phyloP scores from a whole-genome alignment of 805 yeast species.

The Cyberlindnera amylophila region DNA sequence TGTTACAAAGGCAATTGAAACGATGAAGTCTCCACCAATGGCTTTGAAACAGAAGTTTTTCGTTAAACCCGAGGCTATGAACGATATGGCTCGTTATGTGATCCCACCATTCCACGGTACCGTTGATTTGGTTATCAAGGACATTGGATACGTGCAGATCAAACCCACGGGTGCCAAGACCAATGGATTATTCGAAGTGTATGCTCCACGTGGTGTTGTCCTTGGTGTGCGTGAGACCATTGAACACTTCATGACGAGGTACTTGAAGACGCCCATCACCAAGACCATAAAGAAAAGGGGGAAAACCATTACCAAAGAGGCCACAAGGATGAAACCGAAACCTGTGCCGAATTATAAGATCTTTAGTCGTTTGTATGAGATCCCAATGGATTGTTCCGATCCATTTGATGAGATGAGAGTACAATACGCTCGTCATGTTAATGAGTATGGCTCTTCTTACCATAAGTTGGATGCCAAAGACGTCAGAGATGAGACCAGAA shows the following conservation, averaged over 20 bases:
- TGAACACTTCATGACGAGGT: slow-evolving; percentile 34
- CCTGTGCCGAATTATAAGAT: slow-evolving; percentile 24
- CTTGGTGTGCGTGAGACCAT: slow-evolving; percentile 54
- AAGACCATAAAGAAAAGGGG: slow-evolving; percentile 9
- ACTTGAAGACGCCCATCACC: slow-evolving; percentile 30
- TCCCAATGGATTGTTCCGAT: slow-evolving; percentile 22
- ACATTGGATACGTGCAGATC: slow-evolving; percentile 59
- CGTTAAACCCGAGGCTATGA: slow-evolving; percentile 31
- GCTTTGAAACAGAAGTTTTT: slow-evolving; percentile 26
- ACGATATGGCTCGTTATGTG: slow-evolving; percentile 39
- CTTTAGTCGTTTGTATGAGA: slow-evolving; percentile 23
- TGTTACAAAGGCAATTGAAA: slow-evolving; percentile 32
- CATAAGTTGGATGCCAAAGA: slow-evolving; percentile 21
- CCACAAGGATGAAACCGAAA: slow-evolving; percentile 21
- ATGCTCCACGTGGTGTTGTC: slow-evolving; percentile 53
- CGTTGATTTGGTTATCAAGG: slow-evolving; percentile 61
- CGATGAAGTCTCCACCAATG: slow-evolving; percentile 25
- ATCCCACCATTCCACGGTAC: slow-evolving; percentile 72
- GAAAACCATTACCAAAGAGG: slow-evolving; percentile 12
- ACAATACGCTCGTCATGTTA: slow-evolving; percentile 19
- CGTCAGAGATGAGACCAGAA: slow-evolving; percentile 22
- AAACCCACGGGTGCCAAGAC: slow-evolving; percentile 52
- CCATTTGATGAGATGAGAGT: slow-evolving; percentile 30
- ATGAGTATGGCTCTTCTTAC: slow-evolving; percentile 23
- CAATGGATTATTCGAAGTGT: slow-evolving; percentile 40